A percentile compares a stretch with the other conserved stretches of the same genome.
phyloP scores from a whole-genome alignment of 345 rosid species.

The Linum tenue region DNA sequence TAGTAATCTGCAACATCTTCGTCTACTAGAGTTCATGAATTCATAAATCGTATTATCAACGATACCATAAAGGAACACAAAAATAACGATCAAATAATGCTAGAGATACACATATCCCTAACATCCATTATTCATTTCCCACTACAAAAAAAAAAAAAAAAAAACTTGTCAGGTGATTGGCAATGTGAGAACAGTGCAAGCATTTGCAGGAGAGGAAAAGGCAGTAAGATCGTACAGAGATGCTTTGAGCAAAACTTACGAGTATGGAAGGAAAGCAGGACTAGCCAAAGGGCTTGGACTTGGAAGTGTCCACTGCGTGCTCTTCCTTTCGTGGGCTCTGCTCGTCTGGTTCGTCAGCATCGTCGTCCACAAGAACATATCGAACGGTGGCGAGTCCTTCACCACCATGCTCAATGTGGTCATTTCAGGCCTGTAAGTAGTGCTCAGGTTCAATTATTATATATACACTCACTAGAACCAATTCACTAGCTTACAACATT shows the following conservation, averaged over 20 bases:
- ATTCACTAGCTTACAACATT: too few relatives aligned
- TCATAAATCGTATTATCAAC: too few relatives aligned
- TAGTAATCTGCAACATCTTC: conserved; percentile 12
- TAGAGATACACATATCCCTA: too few relatives aligned
- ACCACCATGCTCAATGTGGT: conserved; percentile 99
- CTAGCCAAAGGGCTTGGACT: conserved; percentile 87
- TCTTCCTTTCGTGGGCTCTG: conserved; percentile 88
- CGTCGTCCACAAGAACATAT: conserved; percentile 68
- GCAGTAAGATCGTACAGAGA: conserved; percentile 64
- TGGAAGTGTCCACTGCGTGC: conserved; percentile 72
- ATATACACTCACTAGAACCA: too few relatives aligned
- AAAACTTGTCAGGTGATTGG: conserved; percentile 93
- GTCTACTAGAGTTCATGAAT: too few relatives aligned
- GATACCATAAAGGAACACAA: too few relatives aligned
- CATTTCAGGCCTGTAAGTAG: conserved; percentile 79
- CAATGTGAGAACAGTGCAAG: conserved; percentile 94
- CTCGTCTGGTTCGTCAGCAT: conserved; percentile 92
- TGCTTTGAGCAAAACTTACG: conserved; percentile 62
- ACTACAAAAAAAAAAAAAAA: too few relatives aligned
- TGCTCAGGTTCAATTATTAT: neutral
- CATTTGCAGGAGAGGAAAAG: conserved; percentile 84
- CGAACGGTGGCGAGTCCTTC: conserved; percentile 84
- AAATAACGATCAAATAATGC: too few relatives aligned
- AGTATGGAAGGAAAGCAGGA: conserved; percentile 76
- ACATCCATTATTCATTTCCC: too few relatives aligned